Conservation (phyloP, 768 basidiomycete genomes). For the Lactifluus volemus region DNA sequence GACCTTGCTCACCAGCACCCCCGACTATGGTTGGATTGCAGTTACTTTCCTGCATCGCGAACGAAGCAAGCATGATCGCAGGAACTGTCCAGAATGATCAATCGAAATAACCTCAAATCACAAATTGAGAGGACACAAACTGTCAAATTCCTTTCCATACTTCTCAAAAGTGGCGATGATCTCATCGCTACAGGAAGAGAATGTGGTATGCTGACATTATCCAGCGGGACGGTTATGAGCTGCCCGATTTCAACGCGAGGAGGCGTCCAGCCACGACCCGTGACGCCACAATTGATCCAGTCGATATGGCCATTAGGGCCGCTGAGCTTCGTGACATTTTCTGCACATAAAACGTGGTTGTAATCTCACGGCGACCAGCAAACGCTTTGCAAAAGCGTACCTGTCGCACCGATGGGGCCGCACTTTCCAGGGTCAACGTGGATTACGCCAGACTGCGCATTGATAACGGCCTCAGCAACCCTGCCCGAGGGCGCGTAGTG, state of each 20-base stretch:
- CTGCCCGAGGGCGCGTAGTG: neutral
- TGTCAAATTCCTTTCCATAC: slow-evolving; percentile 38
- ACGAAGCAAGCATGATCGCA: slow-evolving; percentile 70
- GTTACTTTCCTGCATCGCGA: slow-evolving; percentile 82
- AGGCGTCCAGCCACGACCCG: slow-evolving; percentile 57
- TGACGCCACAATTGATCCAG: slow-evolving; percentile 75
- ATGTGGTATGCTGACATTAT: slow-evolving; percentile 43
- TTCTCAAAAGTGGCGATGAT: slow-evolving; percentile 49
- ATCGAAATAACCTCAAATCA: neutral
- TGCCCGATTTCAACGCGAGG: slow-evolving; percentile 48
- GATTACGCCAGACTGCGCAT: neutral
- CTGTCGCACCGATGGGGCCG: slow-evolving; percentile 1
- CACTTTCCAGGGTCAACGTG: neutral
- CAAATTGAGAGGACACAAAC: slow-evolving; percentile 25
- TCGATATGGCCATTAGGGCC: slow-evolving; percentile 68
- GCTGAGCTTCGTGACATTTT: slow-evolving; percentile 35
- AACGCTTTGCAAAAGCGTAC: neutral
- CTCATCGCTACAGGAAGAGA: slow-evolving; percentile 47
- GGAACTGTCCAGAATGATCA: slow-evolving; percentile 37
- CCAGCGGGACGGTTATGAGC: slow-evolving; percentile 39
- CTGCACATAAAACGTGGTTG: slow-evolving; percentile 27
- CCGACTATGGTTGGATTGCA: slow-evolving; percentile 64
- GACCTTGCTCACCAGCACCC: slow-evolving; percentile 72
- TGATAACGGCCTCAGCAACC: neutral
- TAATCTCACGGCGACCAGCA: neutral